Evolutionary conservation across 306 rosid genomes (phyloP), one percentile per base, ranked within the genome.

Genomic region (Ochetophila trinervis): DNA sequence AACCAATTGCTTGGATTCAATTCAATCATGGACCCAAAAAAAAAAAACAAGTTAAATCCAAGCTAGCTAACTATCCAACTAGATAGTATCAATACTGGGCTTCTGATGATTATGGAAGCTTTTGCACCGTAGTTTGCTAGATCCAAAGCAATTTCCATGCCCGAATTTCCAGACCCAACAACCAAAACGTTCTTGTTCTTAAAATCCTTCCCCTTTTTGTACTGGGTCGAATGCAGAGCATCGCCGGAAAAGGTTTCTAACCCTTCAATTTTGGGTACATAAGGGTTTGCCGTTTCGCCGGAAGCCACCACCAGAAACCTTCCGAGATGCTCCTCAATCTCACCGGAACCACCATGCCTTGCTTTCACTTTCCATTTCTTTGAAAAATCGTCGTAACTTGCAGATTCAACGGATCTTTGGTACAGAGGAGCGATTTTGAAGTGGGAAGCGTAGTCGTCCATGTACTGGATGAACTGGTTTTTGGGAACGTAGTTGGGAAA

Each of bases 101-200:
- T 86, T 62, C 93, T 79, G 54, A 80, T 70, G 8, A 86, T 8
- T 6, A 91, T 64, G 34, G 89, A 84, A 12, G 97, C 69, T 62
- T 57, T 72, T 36, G 89, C 95, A 61, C 85, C 82, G 14, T 85
- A 72, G 58, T 87, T 79, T 8, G 74, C 53, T 0, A 89, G 66
- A 56, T 89, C 96, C 0, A 79, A 42, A 0, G 94, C 83, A 8
- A 89, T 89, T 48, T 89, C 94, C 91, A 85, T 79, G 24, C 84
- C 96, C 23, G 93, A 89, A 79, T 86, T 89, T 5, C 96, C 96
- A 35, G 88, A 73, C 14, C 96, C 96, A 14, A 86, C 94, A 17
- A 89, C 96, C 51, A 89, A 77, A 77, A 87, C 94, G 24, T 65
- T 74, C 48, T 81, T 62, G 24, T 64, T 67, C 17, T 30, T n/a